Evolutionary conservation across 2,329 filamentous ascomycete genomes (phyloP), one percentile per base, ranked within the genome.

Genomic region (Xylariales sp.): DNA sequence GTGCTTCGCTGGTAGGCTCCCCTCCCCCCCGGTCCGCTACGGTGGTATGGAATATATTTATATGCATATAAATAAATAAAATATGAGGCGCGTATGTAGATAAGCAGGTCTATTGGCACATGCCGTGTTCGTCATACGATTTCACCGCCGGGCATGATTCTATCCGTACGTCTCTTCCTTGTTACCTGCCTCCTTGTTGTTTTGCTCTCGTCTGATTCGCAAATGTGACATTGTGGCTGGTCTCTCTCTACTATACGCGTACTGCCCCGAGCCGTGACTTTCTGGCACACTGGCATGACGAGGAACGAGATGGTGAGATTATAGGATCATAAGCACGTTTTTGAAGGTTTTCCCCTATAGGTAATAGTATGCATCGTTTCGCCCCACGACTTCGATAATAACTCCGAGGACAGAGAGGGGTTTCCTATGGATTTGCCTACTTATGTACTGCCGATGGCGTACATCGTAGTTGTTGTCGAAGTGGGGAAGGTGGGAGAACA

Each of bases 101-200:
- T 39, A 55, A 39, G 16, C 30, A 48, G 49, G 28, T 12, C 9
- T 43, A 54, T 55, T 18, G 3, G 18, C 30, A n/a, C 36, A 54
- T 64, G 50, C 55, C 54, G 45, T 58, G 34, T 61, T 36, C 43
- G 58, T 69, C 58, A 46, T 57, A 62, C 36, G 57, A 68, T 68
- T 53, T 45, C 32, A 49, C 49, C 36, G 41, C 48, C 43, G 41
- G 48, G 34, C 9, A 41, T 62, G 39, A 16, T 41, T 61, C 30
- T 46, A 36, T 48, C 55, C 32, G 43, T 45, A 34, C 45, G 12
- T 49, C 9, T 49, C 9, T 57, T 46, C 32, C 43, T 61, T 23
- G 23, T 23, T 23, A 23, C 23, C 23, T 23, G 2, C 9, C 52
- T 46, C 32, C 43, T 61, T 61, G 36, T 14, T 54, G 18, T 5